Evolutionary conservation across 768 basidiomycete species (phyloP), one percentile per base, ranked within the genome.

Genomic region (Saitozyma sp.): DNA sequence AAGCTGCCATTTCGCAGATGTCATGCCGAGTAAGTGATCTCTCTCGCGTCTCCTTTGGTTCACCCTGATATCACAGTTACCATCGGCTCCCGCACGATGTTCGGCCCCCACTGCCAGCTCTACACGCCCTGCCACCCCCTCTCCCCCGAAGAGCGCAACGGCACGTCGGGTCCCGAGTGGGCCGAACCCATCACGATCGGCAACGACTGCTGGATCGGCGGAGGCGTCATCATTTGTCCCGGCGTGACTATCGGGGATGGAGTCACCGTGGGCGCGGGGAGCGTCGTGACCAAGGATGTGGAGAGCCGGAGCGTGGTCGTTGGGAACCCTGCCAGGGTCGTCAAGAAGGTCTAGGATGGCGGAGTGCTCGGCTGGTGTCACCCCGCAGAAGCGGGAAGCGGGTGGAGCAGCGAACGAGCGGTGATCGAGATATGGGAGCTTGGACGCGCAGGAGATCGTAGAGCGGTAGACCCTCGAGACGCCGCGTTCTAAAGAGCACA

Each of bases 181-280:
- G 74, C 78, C 16, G 69, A 68, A 40, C 69, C 77, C 13, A 74
- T 81, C 48, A 54, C 39, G 1, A 78, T 81, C 19, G 80, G 75
- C 7, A 64, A 77, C 13, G 80, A 82, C 59, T 77, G 74, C 62
- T 82, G 81, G 81, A 68, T 82, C 29, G 79, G 80, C 0, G 80
- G 75, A 0, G 63, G 65, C 13, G 79, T 71, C 0, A 69, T 68
- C 40, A 66, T 81, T 20, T 50, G 72, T 2, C 68, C 75, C 2
- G 75, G 76, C 3, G 76, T 81, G 2, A 78, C 63, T 19, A 76
- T 81, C 11, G 81, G 81, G 0, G 50, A 73, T 29, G 81, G 81
- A 0, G 42, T 20, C 0, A 76, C 75, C 3, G 64, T 81, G 14
- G 81, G 79, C 3, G 81, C 59, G 13, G 64, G 64, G 0, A 57